These are phyloP conservation scores for Plasmodium inui DNA, from an alignment of 169 alveolate genomes.

Conservation along the genomic window DNA sequence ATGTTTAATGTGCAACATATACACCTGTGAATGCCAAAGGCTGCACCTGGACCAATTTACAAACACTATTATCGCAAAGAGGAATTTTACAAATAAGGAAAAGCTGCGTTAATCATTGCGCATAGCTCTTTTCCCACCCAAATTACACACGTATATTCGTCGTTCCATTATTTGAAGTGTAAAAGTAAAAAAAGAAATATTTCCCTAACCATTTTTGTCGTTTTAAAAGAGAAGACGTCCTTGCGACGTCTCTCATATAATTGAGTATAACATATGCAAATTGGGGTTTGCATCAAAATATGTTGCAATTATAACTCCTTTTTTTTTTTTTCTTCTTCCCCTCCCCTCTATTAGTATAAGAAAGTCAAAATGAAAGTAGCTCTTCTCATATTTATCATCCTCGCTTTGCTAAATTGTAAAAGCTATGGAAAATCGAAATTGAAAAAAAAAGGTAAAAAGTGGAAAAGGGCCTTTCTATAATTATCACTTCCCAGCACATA, in stretches of 20 bases:
- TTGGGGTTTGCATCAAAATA: background rate
- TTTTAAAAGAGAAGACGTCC: conserved; percentile 7
- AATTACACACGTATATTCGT: background rate
- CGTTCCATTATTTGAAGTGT: conserved; percentile 12
- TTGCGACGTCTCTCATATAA: background rate
- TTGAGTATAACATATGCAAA: conserved; percentile 3
- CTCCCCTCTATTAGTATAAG: conserved; percentile 6
- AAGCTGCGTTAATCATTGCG: background rate
- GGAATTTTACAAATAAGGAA: conserved; percentile 3
- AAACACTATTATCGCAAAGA: background rate
- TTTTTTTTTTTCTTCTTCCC: background rate
- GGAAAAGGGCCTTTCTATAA: background rate
- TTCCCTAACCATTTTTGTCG: conserved; percentile 14
- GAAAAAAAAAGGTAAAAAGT: conserved; percentile 44
- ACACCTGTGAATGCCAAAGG: background rate
- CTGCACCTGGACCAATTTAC: background rate
- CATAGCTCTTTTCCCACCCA: background rate
- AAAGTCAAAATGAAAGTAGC: conserved; percentile 16
- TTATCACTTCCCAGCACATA: background rate
- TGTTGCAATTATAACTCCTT: background rate
- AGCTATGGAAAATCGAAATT: conserved; percentile 58
- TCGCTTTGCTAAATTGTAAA: conserved; percentile 46
- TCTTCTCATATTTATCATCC: conserved; percentile 23
- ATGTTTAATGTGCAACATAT: background rate
- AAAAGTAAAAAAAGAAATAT: conserved; percentile 14